Base-by-base conservation (phyloP, 1,284 basidiomycete genomes). In the Clitocybe nebularis region DNA sequence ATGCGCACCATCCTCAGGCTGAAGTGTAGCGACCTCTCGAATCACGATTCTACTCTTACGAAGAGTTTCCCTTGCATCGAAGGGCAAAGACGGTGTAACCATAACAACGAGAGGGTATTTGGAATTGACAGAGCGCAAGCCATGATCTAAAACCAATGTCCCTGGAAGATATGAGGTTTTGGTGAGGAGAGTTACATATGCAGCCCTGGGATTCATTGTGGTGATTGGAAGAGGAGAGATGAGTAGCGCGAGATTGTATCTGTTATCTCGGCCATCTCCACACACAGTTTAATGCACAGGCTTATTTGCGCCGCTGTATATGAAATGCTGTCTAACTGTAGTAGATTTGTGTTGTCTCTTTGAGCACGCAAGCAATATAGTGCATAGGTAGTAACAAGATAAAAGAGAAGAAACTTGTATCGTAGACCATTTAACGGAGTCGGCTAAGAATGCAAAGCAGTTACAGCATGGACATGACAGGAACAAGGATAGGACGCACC, bases 41-140 rank as follows among this genome's bases (percentile, higher is more conserved):
- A 81, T 71, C 4, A 48, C 44, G 50, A 93, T 79, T 1, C 72
- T 75, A 8, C 72, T 66, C 36, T 68, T 71, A 14, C 55, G 51
- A 16, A 94, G 69, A 28, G 87, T 67, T 8, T 69, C 67, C 32
- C 73, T 72, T 11, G 73, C 75, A 13, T 77, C 69, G 35, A 69
- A 52, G 0, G 81, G 71, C 5, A 95, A 61, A 2, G 69, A 58
- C 1, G 80, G 69, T 1, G 91, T 91, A 39, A 79, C 77, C 80
- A 94, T 89, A 26, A 87, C 84, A 41, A 95, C 73, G 24, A 96
- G 72, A 3, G 90, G 84, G 62, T 92, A 93, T 47, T 71, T 70
- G 6, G 90, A 84, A 14, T 69, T 62, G 13, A 83, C 81, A 13
- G 74, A 60, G 24, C 71, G 69, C 39, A 95, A 71, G 25, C 79